Percentiles rank a stretch among this genome's conserved stretches.
Conservation (phyloP, 2,329 filamentous ascomycete genomes). For the Zymoseptoria crescenta region DNA sequence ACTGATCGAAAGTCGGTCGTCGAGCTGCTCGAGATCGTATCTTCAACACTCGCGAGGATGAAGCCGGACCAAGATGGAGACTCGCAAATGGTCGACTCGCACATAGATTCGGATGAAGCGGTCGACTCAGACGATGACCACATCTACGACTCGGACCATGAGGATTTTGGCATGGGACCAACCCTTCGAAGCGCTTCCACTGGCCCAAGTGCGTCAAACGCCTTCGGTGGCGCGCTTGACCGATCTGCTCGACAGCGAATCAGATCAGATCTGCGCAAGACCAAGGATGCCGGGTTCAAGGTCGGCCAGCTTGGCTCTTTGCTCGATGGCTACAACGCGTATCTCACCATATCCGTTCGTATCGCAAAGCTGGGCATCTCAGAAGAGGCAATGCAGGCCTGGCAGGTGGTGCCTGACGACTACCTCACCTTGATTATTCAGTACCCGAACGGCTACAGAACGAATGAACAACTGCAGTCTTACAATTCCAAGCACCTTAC, state of each 20-base stretch:
- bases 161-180: constrained; percentile 17
- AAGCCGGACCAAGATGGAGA: constrained; percentile 35
- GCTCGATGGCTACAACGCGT: constrained; percentile 40
- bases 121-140: constrained; percentile 32
- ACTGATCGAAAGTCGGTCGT: constrained; percentile 40
- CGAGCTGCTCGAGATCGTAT: constrained; percentile 44
- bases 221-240: neutral
- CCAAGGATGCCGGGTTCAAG: constrained; percentile 60
- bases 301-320: constrained; percentile 55
- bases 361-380: constrained; percentile 65
- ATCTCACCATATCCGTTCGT: constrained; percentile 61
- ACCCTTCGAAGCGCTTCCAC: neutral
- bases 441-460: constrained; percentile 55
- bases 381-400: constrained; percentile 66
- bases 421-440: constrained; percentile 68
- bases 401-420: constrained; percentile 59
- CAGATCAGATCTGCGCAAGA: constrained; percentile 50
- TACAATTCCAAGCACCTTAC: constrained; percentile 30
- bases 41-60: constrained; percentile 30
- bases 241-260: constrained; percentile 20
- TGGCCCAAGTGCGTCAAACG: neutral
- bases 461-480: constrained; percentile 47
- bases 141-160: constrained; percentile 25
- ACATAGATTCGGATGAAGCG: constrained; percentile 26
- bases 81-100: constrained; percentile 34